These are phyloP conservation scores for Aspergillus oerlinghausenensis DNA, from an alignment of 2,329 filamentous ascomycete species.

Conservation along the genomic window DNA sequence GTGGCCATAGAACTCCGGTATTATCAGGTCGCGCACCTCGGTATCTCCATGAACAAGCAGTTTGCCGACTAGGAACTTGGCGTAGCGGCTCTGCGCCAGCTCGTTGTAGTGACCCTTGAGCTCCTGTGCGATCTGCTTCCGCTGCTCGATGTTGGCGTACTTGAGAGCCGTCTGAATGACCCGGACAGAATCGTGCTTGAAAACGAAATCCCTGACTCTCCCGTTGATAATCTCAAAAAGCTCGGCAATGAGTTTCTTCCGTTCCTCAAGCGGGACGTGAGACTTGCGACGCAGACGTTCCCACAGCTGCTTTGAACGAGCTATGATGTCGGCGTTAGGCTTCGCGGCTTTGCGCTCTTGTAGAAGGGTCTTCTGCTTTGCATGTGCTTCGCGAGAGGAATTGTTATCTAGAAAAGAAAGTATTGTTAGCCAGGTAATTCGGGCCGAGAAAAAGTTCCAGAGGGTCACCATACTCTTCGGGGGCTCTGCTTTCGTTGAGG, in stretches of 20 bases:
- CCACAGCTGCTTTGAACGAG: conserved; percentile 94
- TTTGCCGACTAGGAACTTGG: conserved; percentile 96
- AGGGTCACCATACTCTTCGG: conserved; percentile 26
- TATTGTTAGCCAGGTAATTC: conserved; percentile 11
- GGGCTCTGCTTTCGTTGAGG: conserved; percentile 11
- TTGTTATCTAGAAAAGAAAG: conserved; percentile 54
- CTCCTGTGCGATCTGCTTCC: conserved; percentile 80
- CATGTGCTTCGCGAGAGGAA: conserved; percentile 76
- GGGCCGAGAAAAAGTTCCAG: conserved; percentile 11
- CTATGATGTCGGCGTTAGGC: conserved; percentile 84
- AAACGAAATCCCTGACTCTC: conserved; percentile 87
- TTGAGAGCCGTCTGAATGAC: conserved; percentile 96
- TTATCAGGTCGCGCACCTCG: conserved; percentile 80
- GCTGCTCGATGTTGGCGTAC: conserved; percentile 80
- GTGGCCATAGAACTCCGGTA: conserved; percentile 92
- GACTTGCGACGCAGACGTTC: conserved; percentile 89
- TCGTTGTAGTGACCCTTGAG: conserved; percentile 78
- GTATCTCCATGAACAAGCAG: conserved; percentile 86
- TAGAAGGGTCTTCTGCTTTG: conserved; percentile 83
- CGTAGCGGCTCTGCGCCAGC: conserved; percentile 90
- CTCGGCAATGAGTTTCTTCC: conserved; percentile 80
- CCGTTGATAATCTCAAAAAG: conserved; percentile 89
- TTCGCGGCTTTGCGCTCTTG: conserved; percentile 89
- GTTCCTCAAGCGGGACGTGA: conserved; percentile 83
- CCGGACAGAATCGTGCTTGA: conserved; percentile 97